phyloP scores from a whole-genome alignment of 2,329 filamentous ascomycete species.

The Cordyceps farinosa region DNA sequence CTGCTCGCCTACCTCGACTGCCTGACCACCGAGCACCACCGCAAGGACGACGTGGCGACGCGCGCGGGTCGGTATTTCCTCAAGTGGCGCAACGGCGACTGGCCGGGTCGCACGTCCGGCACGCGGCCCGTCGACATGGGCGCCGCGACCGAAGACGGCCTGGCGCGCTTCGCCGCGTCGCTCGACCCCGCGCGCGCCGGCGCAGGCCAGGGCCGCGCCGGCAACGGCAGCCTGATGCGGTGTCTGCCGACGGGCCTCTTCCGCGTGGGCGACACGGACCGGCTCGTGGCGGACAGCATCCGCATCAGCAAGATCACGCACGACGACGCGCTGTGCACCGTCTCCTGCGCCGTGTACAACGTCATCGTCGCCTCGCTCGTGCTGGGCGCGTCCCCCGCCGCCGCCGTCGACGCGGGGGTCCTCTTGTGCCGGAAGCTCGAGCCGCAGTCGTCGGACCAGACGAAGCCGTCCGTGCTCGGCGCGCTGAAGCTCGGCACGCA shows the following conservation, averaged over 20 bases:
- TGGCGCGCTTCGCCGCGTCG: constrained; percentile 28
- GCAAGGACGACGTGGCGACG: constrained; percentile 24
- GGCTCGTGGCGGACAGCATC: constrained; percentile 30
- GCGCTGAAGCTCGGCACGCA: constrained; percentile 29
- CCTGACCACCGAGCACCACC: background rate
- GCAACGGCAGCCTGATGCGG: constrained; percentile 47
- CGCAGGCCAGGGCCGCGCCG: constrained; percentile 36
- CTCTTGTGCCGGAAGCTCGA: constrained; percentile 25
- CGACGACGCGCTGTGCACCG: constrained; percentile 33
- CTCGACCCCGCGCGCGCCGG: constrained; percentile 33
- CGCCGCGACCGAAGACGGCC: constrained; percentile 34
- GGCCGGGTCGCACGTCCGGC: constrained; percentile 37
- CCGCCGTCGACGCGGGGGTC: constrained; percentile 31
- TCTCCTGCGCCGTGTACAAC: constrained; percentile 40
- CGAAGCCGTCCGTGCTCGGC: constrained; percentile 20
- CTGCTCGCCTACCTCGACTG: constrained; percentile 38
- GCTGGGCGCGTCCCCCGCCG: constrained; percentile 21
- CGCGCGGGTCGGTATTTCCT: constrained; percentile 38
- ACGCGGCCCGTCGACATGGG: constrained; percentile 38
- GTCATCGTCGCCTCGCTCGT: constrained; percentile 34
- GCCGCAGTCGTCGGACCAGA: background rate
- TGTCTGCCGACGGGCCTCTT: constrained; percentile 45
- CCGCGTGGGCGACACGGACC: constrained; percentile 23
- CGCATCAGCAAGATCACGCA: constrained; percentile 40
- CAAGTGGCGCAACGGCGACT: constrained; percentile 40